These are phyloP conservation scores for Fennellomyces sp. DNA, from an alignment of 371 early-diverging fungal species.

Conservation along the genomic window DNA sequence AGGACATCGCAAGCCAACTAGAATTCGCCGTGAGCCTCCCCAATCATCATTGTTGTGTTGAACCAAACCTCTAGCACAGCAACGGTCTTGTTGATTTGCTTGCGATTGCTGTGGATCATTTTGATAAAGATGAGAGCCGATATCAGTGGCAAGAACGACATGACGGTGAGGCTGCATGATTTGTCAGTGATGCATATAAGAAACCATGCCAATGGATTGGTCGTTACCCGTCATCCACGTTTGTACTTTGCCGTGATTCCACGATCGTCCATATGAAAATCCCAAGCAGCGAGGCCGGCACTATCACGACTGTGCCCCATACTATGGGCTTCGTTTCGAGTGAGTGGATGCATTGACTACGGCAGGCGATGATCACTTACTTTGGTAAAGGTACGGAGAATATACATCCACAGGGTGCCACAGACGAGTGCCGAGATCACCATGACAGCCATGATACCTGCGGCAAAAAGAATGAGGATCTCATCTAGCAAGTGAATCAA, in stretches of 20 bases:
- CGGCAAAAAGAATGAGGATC: background rate
- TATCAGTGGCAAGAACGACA: constrained; percentile 59
- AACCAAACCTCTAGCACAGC: constrained; percentile 56
- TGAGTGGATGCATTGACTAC: background rate
- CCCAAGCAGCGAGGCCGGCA: constrained; percentile 54
- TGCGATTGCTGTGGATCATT: constrained; percentile 35
- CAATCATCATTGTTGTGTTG: background rate
- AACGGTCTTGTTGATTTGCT: constrained; percentile 59
- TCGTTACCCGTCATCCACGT: constrained; percentile 35
- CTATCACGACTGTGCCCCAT: constrained; percentile 59
- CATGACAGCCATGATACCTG: constrained; percentile 55
- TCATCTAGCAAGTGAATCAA: background rate
- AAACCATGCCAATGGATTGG: background rate
- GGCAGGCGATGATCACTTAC: constrained; percentile 25
- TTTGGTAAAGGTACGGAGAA: constrained; percentile 55
- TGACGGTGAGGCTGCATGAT: constrained; percentile 55
- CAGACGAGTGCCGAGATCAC: constrained; percentile 45
- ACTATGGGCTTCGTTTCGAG: constrained; percentile 53
- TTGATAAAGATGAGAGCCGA: constrained; percentile 42
- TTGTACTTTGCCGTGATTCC: constrained; percentile 50
- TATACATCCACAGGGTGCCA: constrained; percentile 58
- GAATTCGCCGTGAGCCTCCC: too few relatives aligned
- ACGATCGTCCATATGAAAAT: constrained; percentile 62
- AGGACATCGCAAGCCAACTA: constrained; percentile 79
- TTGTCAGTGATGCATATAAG: too few relatives aligned